Evolutionary conservation across 768 basidiomycete species (phyloP).

Genomic region (Podaxis rugospora): DNA sequence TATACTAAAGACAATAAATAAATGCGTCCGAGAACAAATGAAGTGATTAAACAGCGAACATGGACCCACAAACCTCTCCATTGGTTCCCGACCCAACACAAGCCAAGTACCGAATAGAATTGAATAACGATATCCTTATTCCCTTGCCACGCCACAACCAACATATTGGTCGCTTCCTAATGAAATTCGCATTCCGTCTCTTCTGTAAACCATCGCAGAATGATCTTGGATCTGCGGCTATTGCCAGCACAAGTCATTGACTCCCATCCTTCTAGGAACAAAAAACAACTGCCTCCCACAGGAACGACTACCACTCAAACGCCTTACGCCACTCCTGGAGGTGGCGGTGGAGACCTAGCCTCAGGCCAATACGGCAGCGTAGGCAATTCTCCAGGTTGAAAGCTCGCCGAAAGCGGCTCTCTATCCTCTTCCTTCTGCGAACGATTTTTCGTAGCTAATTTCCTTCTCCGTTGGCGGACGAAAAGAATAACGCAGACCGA

Average conservation of each 20-base stretch:
- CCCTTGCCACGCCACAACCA: background rate
- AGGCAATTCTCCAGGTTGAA: conserved; percentile 11
- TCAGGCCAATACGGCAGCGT: conserved; percentile 4
- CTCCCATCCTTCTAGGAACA: background rate
- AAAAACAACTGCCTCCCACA: background rate
- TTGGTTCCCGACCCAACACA: background rate
- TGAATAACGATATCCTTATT: background rate
- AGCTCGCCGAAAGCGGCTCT: conserved; percentile 8
- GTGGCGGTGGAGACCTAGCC: background rate
- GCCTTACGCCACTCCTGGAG: conserved; percentile 1
- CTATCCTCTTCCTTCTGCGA: background rate
- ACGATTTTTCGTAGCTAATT: background rate
- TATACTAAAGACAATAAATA: background rate
- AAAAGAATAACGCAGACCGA: background rate
- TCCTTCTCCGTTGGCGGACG: background rate
- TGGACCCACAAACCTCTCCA: background rate
- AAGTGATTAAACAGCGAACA: background rate
- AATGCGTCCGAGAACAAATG: background rate
- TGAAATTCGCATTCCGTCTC: background rate
- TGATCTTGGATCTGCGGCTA: no score
- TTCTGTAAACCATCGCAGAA: background rate
- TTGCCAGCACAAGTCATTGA: no score
- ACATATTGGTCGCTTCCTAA: background rate
- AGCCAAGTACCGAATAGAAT: background rate
- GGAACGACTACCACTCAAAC: background rate